These are phyloP conservation scores for Polytrichum formosum DNA, from an alignment of 225 moss, liverwort and hornwort genomes.

Conservation along the genomic window DNA sequence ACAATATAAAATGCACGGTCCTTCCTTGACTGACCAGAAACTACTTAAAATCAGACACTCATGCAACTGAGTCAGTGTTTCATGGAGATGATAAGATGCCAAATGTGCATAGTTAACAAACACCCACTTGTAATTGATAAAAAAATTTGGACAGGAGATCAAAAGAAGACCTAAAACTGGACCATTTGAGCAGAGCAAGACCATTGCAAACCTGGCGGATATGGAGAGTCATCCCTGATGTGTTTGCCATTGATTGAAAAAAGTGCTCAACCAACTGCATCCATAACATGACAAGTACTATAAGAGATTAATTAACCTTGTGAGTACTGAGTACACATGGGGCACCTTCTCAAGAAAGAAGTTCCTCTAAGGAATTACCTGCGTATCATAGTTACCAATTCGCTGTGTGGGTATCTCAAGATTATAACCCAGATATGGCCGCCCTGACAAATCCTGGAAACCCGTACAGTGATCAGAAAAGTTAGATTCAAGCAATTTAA, in stretches of 20 bases:
- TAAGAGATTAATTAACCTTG: background rate
- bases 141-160: no score
- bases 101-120: no score
- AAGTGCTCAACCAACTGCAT: conserved; percentile 77
- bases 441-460: conserved; percentile 85
- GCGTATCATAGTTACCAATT: conserved; percentile 96
- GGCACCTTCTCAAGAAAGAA: background rate
- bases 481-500: background rate
- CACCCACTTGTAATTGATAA: no score
- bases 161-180: no score
- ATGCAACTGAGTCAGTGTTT: no score
- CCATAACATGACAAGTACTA: conserved; percentile 14
- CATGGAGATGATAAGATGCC: no score
- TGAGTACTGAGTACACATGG: background rate
- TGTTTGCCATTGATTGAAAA: conserved; percentile 86
- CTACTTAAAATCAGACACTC: no score
- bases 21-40: no score
- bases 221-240: conserved; percentile 98
- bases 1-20: no score
- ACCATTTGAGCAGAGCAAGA: background rate
- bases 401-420: conserved; percentile 83
- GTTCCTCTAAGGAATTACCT: conserved; percentile 38
- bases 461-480: conserved; percentile 1
- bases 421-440: conserved; percentile 78
- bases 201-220: conserved; percentile 59